Evolutionary conservation across 768 basidiomycete genomes (phyloP).

Genomic region (Austroboletus festivus): DNA sequence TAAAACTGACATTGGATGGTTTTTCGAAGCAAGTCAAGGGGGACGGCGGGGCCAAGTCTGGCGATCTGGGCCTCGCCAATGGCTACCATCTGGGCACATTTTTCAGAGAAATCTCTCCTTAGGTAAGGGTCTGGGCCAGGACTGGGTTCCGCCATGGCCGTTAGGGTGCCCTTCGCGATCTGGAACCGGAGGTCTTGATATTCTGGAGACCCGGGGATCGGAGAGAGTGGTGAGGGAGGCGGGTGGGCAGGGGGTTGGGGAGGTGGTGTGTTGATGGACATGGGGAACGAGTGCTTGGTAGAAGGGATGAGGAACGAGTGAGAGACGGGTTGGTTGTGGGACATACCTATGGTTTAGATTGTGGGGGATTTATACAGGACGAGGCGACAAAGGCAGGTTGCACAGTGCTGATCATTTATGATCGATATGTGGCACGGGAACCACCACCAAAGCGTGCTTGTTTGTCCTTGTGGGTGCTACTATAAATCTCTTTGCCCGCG

Average conservation of each 20-base stretch:
- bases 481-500: no score
- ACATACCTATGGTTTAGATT: no score
- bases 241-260: constrained; percentile 10
- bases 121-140: background rate
- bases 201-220: constrained; percentile 20
- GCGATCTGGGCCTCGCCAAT: constrained; percentile 21
- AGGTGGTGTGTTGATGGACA: constrained; percentile 13
- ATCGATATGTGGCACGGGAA: constrained; percentile 35
- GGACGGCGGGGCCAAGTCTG: constrained; percentile 18
- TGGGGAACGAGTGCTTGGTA: background rate
- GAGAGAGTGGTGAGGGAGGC: constrained; percentile 4
- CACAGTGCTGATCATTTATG: constrained; percentile 26
- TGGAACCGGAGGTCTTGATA: constrained; percentile 18
- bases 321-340: constrained; percentile 6
- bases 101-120: background rate
- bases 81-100: constrained; percentile 17
- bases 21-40: constrained; percentile 4
- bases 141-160: constrained; percentile 18
- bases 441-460: constrained; percentile 37
- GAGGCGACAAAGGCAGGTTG: constrained; percentile 27
- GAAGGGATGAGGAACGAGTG: background rate
- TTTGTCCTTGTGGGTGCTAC: constrained; percentile 48
- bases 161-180: constrained; percentile 19
- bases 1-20: constrained; percentile 21
- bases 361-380: constrained; percentile 25